Conservation (phyloP, 2,329 filamentous ascomycete species). For the Tolypocladium guangdongense region DNA sequence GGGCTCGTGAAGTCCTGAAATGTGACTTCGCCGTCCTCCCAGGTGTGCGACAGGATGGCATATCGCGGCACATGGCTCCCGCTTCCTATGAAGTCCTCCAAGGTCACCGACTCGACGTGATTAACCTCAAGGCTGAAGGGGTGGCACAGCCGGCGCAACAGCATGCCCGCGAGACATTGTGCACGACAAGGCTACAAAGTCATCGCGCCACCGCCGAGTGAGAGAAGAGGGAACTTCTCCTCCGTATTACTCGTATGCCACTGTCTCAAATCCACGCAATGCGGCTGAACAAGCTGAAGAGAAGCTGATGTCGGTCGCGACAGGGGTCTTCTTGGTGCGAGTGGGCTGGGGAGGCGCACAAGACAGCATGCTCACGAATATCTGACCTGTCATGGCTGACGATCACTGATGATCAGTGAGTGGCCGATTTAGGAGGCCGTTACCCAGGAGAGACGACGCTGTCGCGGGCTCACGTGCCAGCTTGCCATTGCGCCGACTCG, state of each 20-base stretch:
- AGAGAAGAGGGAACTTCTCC: too few relatives aligned
- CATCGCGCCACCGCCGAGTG: too few relatives aligned
- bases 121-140: slow-evolving; percentile 11
- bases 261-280: not conserved
- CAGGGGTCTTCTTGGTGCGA: too few relatives aligned
- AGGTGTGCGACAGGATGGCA: slow-evolving; percentile 25
- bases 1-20: slow-evolving; percentile 11
- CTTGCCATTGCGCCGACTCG: not conserved
- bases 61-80: slow-evolving; percentile 10
- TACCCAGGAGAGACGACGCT: not conserved
- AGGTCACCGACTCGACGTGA: slow-evolving; percentile 9
- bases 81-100: slow-evolving; percentile 10
- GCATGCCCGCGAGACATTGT: too few relatives aligned
- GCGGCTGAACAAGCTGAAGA: not conserved
- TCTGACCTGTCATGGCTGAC: not conserved
- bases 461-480: not conserved
- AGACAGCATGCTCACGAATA: not conserved
- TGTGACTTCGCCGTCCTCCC: slow-evolving; percentile 18
- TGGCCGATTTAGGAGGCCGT: not conserved
- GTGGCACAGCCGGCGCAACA: too few relatives aligned
- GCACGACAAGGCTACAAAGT: too few relatives aligned
- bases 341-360: too few relatives aligned
- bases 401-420: too few relatives aligned
- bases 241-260: too few relatives aligned
- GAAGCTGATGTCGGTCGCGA: too few relatives aligned